These are phyloP conservation scores for Pichia thaimueangensis DNA, from an alignment of 805 yeast genomes.

Conservation along the genomic window DNA sequence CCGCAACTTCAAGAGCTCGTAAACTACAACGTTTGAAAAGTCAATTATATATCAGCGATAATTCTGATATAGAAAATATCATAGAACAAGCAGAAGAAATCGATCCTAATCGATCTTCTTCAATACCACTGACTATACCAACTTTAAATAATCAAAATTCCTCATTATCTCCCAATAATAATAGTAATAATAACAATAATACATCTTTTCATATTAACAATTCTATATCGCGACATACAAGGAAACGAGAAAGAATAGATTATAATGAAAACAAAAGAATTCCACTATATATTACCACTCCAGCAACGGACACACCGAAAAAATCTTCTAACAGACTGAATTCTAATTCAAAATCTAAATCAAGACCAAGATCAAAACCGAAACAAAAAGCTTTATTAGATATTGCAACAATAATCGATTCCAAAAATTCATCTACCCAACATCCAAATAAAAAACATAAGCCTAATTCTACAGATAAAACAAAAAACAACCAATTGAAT, in stretches of 20 bases:
- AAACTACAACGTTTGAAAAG: conserved; percentile 15
- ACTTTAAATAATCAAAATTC: not conserved
- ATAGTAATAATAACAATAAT: not conserved
- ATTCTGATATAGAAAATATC: conserved; percentile 19
- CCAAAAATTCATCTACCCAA: too few relatives aligned
- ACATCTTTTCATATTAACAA: not conserved
- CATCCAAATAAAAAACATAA: too few relatives aligned
- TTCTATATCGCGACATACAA: conserved; percentile 13
- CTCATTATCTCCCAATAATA: not conserved
- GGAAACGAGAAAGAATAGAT: conserved; percentile 19
- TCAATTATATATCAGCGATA: conserved; percentile 23
- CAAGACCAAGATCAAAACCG: too few relatives aligned
- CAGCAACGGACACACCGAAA: too few relatives aligned
- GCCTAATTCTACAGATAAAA: too few relatives aligned
- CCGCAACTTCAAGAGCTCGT: conserved; percentile 3
- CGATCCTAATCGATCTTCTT: not conserved
- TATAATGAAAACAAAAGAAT: conserved; percentile 22
- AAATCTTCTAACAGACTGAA: too few relatives aligned
- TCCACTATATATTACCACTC: conserved; percentile 3
- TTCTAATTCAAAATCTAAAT: too few relatives aligned
- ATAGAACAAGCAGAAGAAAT: conserved; percentile 8
- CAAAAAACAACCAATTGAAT: too few relatives aligned
- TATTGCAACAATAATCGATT: too few relatives aligned
- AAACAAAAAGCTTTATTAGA: too few relatives aligned
- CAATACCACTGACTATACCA: not conserved